phyloP scores from a whole-genome alignment of 129 eudicot genomes.

The Pulicaria dysenterica region DNA sequence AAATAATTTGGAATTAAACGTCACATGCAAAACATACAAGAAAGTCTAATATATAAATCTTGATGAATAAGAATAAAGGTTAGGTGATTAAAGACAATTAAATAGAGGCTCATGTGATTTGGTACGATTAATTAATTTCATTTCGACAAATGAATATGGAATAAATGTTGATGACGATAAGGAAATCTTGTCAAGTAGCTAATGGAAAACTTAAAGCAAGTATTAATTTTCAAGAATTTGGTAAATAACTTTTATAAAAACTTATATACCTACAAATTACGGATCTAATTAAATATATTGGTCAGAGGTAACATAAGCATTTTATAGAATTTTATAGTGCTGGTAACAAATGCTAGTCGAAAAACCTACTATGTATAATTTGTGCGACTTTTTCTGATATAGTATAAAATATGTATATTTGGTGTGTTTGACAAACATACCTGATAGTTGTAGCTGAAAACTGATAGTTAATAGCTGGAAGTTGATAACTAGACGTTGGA shows the following conservation, averaged over 20 bases:
- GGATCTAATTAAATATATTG: too few relatives aligned
- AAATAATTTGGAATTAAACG: neutral
- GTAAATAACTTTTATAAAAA: neutral
- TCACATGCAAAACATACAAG: neutral
- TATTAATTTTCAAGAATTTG: neutral
- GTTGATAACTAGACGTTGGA: too few relatives aligned
- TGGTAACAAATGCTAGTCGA: too few relatives aligned
- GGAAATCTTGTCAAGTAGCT: constrained; percentile 27
- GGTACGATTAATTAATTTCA: constrained; percentile 22
- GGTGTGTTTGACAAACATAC: too few relatives aligned
- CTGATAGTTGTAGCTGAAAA: too few relatives aligned
- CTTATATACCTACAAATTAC: neutral
- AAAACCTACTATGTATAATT: too few relatives aligned
- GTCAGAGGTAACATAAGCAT: too few relatives aligned
- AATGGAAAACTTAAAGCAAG: neutral
- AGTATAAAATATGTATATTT: too few relatives aligned
- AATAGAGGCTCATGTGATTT: constrained; percentile 28
- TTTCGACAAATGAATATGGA: constrained; percentile 15
- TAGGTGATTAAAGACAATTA: constrained; percentile 37
- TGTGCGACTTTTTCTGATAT: too few relatives aligned
- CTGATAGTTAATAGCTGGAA: too few relatives aligned
- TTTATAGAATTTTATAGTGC: too few relatives aligned
- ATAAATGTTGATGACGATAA: constrained; percentile 8
- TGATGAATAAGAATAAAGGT: constrained; percentile 16
- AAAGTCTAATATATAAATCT: neutral